Conservation (phyloP, 768 basidiomycete genomes). For the Leccinum truebloodii region DNA sequence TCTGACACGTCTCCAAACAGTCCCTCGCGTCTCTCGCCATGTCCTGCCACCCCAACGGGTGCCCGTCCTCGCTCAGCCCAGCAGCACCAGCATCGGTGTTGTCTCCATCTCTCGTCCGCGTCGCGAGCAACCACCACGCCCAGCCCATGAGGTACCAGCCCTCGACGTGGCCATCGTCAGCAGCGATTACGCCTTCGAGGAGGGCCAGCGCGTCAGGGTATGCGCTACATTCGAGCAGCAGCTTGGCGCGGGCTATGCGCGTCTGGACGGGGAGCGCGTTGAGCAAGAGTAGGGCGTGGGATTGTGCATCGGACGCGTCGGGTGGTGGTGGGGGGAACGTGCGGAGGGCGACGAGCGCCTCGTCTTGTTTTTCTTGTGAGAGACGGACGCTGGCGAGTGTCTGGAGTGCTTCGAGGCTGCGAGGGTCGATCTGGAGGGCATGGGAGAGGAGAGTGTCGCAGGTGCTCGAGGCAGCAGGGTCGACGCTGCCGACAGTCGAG, state of each 20-base stretch:
- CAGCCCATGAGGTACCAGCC: constrained; percentile 96
- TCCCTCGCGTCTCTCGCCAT: constrained; percentile 71
- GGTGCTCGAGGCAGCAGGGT: constrained; percentile 75
- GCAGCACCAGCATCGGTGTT: constrained; percentile 38
- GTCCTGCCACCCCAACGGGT: constrained; percentile 66
- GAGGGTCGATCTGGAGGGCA: constrained; percentile 74
- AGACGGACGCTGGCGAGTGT: constrained; percentile 83
- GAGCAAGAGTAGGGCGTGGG: constrained; percentile 11
- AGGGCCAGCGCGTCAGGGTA: constrained; percentile 74
- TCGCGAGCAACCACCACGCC: constrained; percentile 85
- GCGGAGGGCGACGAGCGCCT: too few relatives aligned
- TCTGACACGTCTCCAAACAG: constrained; percentile 81
- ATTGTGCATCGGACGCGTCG: too few relatives aligned
- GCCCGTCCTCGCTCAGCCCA: constrained; percentile 36
- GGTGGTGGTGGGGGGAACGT: too few relatives aligned
- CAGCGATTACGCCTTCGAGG: constrained; percentile 73
- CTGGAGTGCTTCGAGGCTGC: constrained; percentile 78
- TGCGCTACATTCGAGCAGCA: constrained; percentile 75
- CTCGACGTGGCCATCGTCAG: constrained; percentile 85
- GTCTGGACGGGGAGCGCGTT: constrained; percentile 58
- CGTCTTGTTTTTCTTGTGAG: constrained; percentile 78
- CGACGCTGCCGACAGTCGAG: constrained; percentile 56
- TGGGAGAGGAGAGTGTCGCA: constrained; percentile 78
- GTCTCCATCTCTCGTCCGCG: constrained; percentile 60
- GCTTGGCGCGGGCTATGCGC: constrained; percentile 72